Base-by-base conservation (phyloP, 768 basidiomycete genomes). In the Lactarius indigo region DNA sequence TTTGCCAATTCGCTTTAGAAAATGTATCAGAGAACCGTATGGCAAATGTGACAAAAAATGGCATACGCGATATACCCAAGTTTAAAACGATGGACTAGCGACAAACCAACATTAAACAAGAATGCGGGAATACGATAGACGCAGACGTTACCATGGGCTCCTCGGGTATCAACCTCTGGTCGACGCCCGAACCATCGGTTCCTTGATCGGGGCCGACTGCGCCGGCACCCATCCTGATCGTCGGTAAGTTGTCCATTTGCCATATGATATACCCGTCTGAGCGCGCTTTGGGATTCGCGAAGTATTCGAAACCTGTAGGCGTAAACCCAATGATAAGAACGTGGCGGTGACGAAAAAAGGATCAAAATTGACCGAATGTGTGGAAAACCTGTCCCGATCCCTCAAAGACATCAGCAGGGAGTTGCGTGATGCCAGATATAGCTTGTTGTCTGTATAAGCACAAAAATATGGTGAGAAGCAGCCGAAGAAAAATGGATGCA, bases 181-280 rank as follows among this genome's bases (percentile, higher is more conserved):
- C 79, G 12, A 96, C 80, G 26, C 81, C 80, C 10, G 78, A 79
- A 1, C 82, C 84, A 75, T 64, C 76, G 8, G 76, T 68, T 4
- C 69, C 71, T 15, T 73, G 37, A 66, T 85, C 81, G 5, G 87
- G 79, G 0, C 80, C 81, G 31, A 87, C 81, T 23, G 90, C 84
- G 15, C 70, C 64, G 0, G 90, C 86, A 20, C 83, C 80, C 71
- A 94, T 72, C 17, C 74, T 70, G 8, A 83, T 84, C 0, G 83
- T 81, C 44, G 80, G 80, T 33, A 73, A 72, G 1, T 86, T 88
- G 68, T 87, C 82, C 17, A 85, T 82, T 63, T 85, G 81, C 94
- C 94, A 95, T 7, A 87, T 87, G 64, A 95, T 86, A 72, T 82
- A 89, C 0, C 90, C 90, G 10, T 82, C 81, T 0, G 72, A 61